phyloP scores from a whole-genome alignment of 139 green algal genomes.

The Chlamydomonas applanata region DNA sequence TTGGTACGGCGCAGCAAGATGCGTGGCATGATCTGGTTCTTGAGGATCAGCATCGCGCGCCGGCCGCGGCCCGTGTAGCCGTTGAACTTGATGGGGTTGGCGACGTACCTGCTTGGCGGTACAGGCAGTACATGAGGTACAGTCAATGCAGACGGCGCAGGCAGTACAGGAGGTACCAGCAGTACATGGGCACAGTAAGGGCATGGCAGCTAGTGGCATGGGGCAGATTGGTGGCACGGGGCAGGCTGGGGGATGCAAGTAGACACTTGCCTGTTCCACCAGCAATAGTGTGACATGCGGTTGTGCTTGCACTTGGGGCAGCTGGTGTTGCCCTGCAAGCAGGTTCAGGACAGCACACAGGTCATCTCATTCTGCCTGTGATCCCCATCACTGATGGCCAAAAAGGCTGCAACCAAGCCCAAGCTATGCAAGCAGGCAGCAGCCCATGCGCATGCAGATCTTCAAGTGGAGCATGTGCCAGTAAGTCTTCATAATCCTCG shows the following conservation, averaged over 20 bases:
- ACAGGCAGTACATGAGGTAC: too few relatives aligned
- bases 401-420: too few relatives aligned
- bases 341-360: too few relatives aligned
- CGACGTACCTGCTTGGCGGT: slow-evolving; percentile 27
- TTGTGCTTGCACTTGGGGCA: slow-evolving; percentile 63
- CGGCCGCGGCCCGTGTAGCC: slow-evolving; percentile 38
- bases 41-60: slow-evolving; percentile 60
- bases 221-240: too few relatives aligned
- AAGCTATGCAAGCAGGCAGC: background rate
- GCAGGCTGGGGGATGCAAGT: too few relatives aligned
- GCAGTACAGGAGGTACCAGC: background rate
- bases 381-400: too few relatives aligned
- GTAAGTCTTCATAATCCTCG: too few relatives aligned
- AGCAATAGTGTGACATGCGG: slow-evolving; percentile 64
- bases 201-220: background rate
- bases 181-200: background rate
- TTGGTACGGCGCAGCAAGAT: slow-evolving; percentile 92
- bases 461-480: background rate
- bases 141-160: too few relatives aligned
- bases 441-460: background rate
- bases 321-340: slow-evolving; percentile 26
- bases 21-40: slow-evolving; percentile 65
- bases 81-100: slow-evolving; percentile 57
- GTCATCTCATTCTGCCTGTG: too few relatives aligned
- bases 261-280: slow-evolving; percentile 41